phyloP scores from a whole-genome alignment of 176 grass and related monocot species.

The Carex cristatella region DNA sequence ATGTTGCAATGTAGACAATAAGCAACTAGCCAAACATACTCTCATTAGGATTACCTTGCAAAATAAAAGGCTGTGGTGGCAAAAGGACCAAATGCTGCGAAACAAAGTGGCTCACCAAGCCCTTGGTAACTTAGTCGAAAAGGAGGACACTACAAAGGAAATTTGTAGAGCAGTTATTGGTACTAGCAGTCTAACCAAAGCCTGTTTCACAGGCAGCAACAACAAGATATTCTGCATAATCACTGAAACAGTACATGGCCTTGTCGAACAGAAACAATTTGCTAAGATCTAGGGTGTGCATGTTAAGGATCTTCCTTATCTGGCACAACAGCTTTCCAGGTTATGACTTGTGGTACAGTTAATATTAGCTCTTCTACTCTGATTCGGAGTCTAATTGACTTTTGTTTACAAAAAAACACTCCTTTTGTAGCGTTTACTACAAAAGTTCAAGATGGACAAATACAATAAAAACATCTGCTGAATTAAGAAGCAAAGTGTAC shows the following conservation, averaged over 20 bases:
- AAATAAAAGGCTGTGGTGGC: slow-evolving; percentile 84
- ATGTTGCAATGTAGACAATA: slow-evolving; percentile 2
- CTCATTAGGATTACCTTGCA: slow-evolving; percentile 40
- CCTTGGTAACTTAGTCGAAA: slow-evolving; percentile 88
- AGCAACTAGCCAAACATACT: slow-evolving; percentile 23
- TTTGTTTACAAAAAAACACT: neutral
- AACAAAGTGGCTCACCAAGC: slow-evolving; percentile 85
- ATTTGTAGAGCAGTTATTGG: neutral
- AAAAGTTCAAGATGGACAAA: neutral
- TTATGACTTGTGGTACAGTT: neutral
- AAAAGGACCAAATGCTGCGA: slow-evolving; percentile 88
- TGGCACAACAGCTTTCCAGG: neutral
- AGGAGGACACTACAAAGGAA: slow-evolving; percentile 61
- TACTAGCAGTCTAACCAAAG: neutral
- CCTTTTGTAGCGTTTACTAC: neutral
- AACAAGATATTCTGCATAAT: neutral
- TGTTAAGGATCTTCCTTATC: neutral
- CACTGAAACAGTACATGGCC: neutral
- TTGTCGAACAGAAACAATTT: neutral
- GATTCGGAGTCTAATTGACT: neutral
- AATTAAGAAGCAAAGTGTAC: slow-evolving; percentile 21
- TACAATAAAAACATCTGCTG: neutral
- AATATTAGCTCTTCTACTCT: neutral
- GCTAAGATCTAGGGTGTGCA: neutral
- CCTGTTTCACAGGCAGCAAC: neutral